These are phyloP conservation scores for Hymenoscyphus fraxineus DNA, from an alignment of 2,329 filamentous ascomycete genomes.

Conservation along the genomic window DNA sequence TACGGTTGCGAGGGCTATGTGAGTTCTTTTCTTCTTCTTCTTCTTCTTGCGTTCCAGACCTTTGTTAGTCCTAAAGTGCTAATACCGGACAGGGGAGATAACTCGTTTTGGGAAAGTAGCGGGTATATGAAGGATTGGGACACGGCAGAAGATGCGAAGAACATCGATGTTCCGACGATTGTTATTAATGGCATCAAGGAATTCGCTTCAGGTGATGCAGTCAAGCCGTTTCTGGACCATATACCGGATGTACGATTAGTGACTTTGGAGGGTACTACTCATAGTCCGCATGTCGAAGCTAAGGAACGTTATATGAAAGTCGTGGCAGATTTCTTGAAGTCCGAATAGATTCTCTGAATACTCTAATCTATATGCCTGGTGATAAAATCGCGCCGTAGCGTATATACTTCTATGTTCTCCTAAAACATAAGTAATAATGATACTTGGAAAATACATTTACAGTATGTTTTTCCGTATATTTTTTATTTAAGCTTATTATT, in stretches of 20 bases:
- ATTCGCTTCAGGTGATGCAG: conserved; percentile 31
- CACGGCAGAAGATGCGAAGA: conserved; percentile 34
- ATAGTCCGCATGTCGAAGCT: conserved; percentile 9
- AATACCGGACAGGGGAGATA: conserved; percentile 35
- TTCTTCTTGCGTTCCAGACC: neutral
- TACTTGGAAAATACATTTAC: too few relatives aligned
- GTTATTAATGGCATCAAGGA: conserved; percentile 43
- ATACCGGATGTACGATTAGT: conserved; percentile 42
- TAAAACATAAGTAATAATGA: too few relatives aligned
- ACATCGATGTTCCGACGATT: conserved; percentile 40
- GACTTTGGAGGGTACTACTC: conserved; percentile 17
- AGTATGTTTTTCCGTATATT: too few relatives aligned
- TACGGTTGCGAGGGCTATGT: conserved; percentile 32
- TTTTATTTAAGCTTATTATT: too few relatives aligned
- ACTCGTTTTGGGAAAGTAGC: conserved; percentile 38
- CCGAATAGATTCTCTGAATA: neutral
- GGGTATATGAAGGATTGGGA: conserved; percentile 40
- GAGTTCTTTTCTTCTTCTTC: conserved; percentile 3
- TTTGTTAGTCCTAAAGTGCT: neutral
- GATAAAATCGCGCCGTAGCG: neutral
- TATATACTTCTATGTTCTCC: neutral
- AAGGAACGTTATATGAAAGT: conserved; percentile 11
- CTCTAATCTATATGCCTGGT: neutral
- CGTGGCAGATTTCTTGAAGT: conserved; percentile 10
- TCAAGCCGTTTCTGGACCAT: conserved; percentile 36